These are phyloP conservation scores for Ceratocystis cubensis DNA, from an alignment of 2,329 filamentous ascomycete genomes.

Conservation along the genomic window DNA sequence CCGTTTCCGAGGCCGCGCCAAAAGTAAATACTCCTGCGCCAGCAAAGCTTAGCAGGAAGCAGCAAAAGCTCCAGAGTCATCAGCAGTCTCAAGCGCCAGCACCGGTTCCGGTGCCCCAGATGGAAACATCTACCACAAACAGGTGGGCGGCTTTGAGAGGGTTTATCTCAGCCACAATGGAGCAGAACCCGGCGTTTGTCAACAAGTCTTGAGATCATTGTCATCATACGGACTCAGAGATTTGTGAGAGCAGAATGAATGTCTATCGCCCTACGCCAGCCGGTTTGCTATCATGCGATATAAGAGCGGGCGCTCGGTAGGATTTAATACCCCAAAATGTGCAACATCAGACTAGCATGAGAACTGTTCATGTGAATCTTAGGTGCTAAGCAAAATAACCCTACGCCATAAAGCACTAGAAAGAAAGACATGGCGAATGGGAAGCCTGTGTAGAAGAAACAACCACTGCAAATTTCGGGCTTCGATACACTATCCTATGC, in stretches of 20 bases:
- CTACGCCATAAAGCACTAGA: background rate
- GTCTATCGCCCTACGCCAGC: background rate
- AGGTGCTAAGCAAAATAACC: background rate
- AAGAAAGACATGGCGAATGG: background rate
- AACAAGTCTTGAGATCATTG: constrained; percentile 22
- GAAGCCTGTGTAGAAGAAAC: background rate
- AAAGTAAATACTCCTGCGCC: background rate
- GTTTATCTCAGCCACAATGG: constrained; percentile 79
- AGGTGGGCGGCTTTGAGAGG: constrained; percentile 71
- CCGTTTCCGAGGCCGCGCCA: constrained; percentile 21
- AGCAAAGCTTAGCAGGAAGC: constrained; percentile 15
- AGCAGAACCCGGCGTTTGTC: constrained; percentile 67
- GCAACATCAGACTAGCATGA: background rate
- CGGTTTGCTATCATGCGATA: background rate
- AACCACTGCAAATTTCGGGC: background rate
- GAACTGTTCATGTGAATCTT: background rate
- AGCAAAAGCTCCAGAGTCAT: constrained; percentile 13
- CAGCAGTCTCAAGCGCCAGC: background rate
- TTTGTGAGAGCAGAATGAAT: background rate
- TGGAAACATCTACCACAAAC: constrained; percentile 36
- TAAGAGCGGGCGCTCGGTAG: too few relatives aligned
- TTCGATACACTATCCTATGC: background rate
- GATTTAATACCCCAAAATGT: too few relatives aligned
- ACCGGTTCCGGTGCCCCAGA: constrained; percentile 20
- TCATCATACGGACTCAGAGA: background rate